Conservation (phyloP, 257 asterid genomes). For the Capsicum pubescens region DNA sequence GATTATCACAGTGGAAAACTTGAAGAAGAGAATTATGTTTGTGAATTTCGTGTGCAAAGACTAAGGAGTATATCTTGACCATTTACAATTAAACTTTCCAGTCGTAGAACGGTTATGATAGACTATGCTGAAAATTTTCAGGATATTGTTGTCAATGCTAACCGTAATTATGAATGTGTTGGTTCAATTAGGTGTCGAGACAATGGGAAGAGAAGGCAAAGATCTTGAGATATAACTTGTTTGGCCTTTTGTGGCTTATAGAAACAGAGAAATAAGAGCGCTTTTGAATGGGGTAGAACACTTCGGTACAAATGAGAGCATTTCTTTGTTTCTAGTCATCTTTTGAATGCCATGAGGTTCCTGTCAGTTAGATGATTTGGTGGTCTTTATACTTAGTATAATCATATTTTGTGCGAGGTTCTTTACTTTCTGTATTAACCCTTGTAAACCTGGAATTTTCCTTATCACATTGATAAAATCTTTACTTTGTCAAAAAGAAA, state of each 20-base stretch:
- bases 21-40: not conserved
- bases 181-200: not conserved
- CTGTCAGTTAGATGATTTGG: not conserved
- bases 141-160: not conserved
- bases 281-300: not conserved
- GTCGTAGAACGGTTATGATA: not conserved
- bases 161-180: not conserved
- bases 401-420: not conserved
- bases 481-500: not conserved
- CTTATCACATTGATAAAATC: slow-evolving; percentile 7
- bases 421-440: not conserved
- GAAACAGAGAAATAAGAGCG: not conserved
- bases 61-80: not conserved
- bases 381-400: not conserved
- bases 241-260: not conserved
- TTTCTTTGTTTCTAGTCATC: not conserved
- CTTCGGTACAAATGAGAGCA: not conserved
- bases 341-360: not conserved
- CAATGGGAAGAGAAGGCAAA: not conserved
- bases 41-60: not conserved
- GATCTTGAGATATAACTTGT: not conserved
- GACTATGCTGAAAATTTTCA: not conserved
- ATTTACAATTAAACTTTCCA: not conserved
- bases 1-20: not conserved
- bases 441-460: not conserved